Evolutionary conservation across 2,329 filamentous ascomycete genomes (phyloP).

Genomic region (Botryosphaeria dothidea): DNA sequence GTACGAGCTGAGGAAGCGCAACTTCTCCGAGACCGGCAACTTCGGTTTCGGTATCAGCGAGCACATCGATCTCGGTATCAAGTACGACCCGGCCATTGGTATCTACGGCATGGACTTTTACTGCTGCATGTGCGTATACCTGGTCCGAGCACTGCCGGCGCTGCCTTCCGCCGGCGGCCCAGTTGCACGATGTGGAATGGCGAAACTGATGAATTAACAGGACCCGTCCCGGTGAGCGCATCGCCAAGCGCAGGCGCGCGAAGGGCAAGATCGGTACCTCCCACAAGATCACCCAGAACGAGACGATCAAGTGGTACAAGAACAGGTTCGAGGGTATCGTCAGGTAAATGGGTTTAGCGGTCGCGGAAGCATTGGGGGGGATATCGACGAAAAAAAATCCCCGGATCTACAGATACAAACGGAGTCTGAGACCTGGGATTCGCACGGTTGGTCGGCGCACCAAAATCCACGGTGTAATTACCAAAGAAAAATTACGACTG

Average conservation of each 20-base stretch:
- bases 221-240: slow-evolving; percentile 97
- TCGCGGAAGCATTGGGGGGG: slow-evolving; percentile 26
- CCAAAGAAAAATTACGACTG: slow-evolving; percentile 40
- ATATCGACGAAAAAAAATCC: slow-evolving; percentile 33
- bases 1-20: slow-evolving; percentile 98
- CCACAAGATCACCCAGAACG: slow-evolving; percentile 91
- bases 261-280: slow-evolving; percentile 81
- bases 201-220: slow-evolving; percentile 43
- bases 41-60: slow-evolving; percentile 99
- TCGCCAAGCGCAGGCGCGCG: slow-evolving; percentile 89
- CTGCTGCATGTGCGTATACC: slow-evolving; percentile 85
- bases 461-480: slow-evolving; percentile 42
- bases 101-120: slow-evolving; percentile 99
- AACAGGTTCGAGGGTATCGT: slow-evolving; percentile 97
- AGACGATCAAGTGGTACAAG: slow-evolving; percentile 99
- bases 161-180: background rate
- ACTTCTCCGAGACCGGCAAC: slow-evolving; percentile 99
- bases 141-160: slow-evolving; percentile 30
- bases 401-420: slow-evolving; percentile 24
- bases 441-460: slow-evolving; percentile 28
- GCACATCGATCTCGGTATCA: slow-evolving; percentile 99
- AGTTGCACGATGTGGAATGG: background rate
- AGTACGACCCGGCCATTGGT: slow-evolving; percentile 97
- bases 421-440: slow-evolving; percentile 27
- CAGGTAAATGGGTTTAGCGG: slow-evolving; percentile 67